Evolutionary conservation across 495 filamentous ascomycete species (phyloP), one percentile per base, ranked within the genome.

Genomic region (Baudoinia panamericana): DNA sequence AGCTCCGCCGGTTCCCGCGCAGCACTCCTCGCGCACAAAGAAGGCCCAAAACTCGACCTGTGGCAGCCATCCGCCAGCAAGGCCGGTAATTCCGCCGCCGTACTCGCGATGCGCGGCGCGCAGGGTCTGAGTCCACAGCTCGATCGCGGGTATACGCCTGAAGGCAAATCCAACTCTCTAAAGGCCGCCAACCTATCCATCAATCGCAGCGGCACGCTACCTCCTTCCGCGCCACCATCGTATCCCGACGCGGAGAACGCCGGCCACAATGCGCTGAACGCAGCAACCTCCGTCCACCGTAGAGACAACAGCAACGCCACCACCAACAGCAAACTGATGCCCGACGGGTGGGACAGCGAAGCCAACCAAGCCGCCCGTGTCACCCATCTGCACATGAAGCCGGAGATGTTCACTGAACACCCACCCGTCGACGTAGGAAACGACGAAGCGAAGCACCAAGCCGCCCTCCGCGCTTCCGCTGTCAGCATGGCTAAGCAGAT

Each of bases 401-500:
- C 73, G 41, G 73, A 73, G 22, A 76, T 93, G 67, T 88, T 76
- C 48, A 84, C 79, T 1, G 76, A 81, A 2, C 62, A 74, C 32
- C 85, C 85, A 10, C 82, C 79, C 0, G 73, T 90, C 5, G 63
- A 72, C 23, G 61, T 66, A 5, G 84, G 92, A 52, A 53, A 75
- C 0, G 78, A 92, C 25, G 86, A 92, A 46, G 66, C 76, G 56
- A 76, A 72, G 30, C 73, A 69, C 37, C 66, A 72, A 24, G 78
- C 82, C 54, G 74, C 76, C 5, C 60, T 93, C 0, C 80, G 75
- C 43, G 84, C 84, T 15, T 84, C 85, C 13, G 81, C 86, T 3
- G 60, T 93, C 1, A 81, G 78, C 3, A 93, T 93, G 84, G 84
- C 86, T 18, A 83, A 75, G 57, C 70, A 79, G 43, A 84, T 93